Evolutionary conservation across 345 rosid genomes (phyloP), one percentile per base, ranked within the genome.

Genomic region (Passiflora organensis): DNA sequence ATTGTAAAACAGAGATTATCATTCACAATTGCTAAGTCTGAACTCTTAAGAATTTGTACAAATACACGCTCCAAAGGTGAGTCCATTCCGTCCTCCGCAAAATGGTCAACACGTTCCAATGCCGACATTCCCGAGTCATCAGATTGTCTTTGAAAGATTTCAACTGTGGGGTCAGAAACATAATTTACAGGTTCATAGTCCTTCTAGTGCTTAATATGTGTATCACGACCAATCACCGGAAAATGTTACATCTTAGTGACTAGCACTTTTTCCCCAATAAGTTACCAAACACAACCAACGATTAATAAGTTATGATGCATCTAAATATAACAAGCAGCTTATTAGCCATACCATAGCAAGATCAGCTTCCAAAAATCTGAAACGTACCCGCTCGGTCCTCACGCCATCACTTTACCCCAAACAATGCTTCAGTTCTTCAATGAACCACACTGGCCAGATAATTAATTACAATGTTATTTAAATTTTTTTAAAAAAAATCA

Each of bases 351-450:
- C 97, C 89, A 80, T 86, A 51, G 77, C 76, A 38, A 77, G 62
- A 66, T 83, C 80, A 48, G 78, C 66, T 61, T 86, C 84, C 37
- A 53, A 54, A 51, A n/a, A 89, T 58, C 39, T 78, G 76, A 65
- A 80, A 89, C 60, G 51, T 49, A 38, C 86, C 85, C 15, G 80
- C 22, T 24, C 71, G 15, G 62, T 81, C 87, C 86, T 83, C 37
- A 70, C 76, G 6, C 81, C 82, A 13, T 86, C 95, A 59, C 83
- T 41, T 63, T 84, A 80, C 89, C 88, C 86, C 19, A 83, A 48
- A 63, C 89, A 93, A 51, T 82, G 89, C 86, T 93, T 89, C 72
- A 77, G 38, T 81, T 86, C 79, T 86, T 86, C 48, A 72, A 75
- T 93, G 99, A 48, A 77, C 79, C 34, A 17, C 75, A 65, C 86